phyloP scores from a whole-genome alignment of 805 yeast genomes.

The Osmozyma mogii region DNA sequence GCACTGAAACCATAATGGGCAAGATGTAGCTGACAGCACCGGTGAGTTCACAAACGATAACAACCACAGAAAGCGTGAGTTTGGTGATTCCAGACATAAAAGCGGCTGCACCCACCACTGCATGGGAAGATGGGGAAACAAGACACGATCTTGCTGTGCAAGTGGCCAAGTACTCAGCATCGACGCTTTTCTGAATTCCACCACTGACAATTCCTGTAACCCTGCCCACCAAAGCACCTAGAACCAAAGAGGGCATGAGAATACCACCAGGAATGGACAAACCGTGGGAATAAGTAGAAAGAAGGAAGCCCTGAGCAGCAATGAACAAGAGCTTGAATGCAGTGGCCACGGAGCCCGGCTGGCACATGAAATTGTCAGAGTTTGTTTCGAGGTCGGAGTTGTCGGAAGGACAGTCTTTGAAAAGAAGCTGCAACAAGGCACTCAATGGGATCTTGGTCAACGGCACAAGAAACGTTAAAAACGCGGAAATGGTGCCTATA shows the following conservation, averaged over 20 bases:
- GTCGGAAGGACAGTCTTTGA: slow-evolving; percentile 53
- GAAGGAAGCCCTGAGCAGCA: slow-evolving; percentile 43
- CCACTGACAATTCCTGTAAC: slow-evolving; percentile 46
- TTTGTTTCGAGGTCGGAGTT: slow-evolving; percentile 8
- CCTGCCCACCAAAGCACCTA: slow-evolving; percentile 57
- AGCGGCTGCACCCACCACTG: slow-evolving; percentile 82
- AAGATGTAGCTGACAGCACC: slow-evolving; percentile 80
- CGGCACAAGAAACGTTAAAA: slow-evolving; percentile 47
- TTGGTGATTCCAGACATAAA: slow-evolving; percentile 76
- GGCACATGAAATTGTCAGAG: slow-evolving; percentile 30
- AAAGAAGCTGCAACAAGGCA: slow-evolving; percentile 50
- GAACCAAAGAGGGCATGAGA: slow-evolving; percentile 52
- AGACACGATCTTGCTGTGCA: slow-evolving; percentile 43
- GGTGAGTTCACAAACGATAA: slow-evolving; percentile 72
- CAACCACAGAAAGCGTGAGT: slow-evolving; percentile 73
- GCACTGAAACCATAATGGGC: slow-evolving; percentile 80
- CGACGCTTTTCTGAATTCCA: slow-evolving; percentile 34
- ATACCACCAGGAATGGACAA: slow-evolving; percentile 63
- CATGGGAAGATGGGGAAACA: slow-evolving; percentile 81
- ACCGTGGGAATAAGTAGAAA: slow-evolving; percentile 67
- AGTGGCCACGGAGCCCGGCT: slow-evolving; percentile 17
- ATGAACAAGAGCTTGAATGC: slow-evolving; percentile 28
- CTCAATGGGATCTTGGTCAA: slow-evolving; percentile 49
- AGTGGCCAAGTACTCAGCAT: slow-evolving; percentile 25
- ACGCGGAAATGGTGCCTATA: slow-evolving; percentile 43